These are phyloP conservation scores for Zymoseptoria tritici DNA, from an alignment of 2,329 filamentous ascomycete genomes.

Conservation along the genomic window DNA sequence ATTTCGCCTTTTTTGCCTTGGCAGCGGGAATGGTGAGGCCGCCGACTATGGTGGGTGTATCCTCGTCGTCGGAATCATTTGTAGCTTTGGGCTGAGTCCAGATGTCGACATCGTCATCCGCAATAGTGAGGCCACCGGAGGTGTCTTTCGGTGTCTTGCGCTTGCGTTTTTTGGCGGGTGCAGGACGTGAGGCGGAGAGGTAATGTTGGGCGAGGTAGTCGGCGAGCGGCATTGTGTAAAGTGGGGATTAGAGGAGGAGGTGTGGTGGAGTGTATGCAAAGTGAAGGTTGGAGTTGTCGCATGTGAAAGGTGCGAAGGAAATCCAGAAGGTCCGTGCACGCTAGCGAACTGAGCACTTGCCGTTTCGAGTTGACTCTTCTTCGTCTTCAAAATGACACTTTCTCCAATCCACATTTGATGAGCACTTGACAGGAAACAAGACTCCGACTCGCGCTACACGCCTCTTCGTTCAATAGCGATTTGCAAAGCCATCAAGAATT, in stretches of 20 bases:
- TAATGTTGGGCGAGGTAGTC: slow-evolving; percentile 90
- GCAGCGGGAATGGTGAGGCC: slow-evolving; percentile 37
- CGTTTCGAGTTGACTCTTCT: not conserved
- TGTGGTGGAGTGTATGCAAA: not conserved
- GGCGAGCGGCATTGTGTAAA: slow-evolving; percentile 54
- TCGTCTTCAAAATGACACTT: not conserved
- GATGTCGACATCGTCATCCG: slow-evolving; percentile 48
- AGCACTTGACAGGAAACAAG: too few species aligned
- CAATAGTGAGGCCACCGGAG: slow-evolving; percentile 38
- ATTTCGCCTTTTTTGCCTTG: slow-evolving; percentile 63
- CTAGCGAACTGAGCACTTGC: not conserved
- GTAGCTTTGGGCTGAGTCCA: slow-evolving; percentile 44
- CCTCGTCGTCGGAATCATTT: slow-evolving; percentile 49
- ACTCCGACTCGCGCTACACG: too few species aligned
- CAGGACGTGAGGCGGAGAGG: slow-evolving; percentile 57
- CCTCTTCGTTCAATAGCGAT: too few species aligned
- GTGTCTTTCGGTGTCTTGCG: slow-evolving; percentile 35
- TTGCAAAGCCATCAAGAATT: too few species aligned
- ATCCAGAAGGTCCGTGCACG: not conserved
- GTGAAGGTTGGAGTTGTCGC: not conserved
- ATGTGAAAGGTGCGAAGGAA: not conserved
- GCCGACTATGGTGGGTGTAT: slow-evolving; percentile 35
- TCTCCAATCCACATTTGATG: too few species aligned
- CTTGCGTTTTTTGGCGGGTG: slow-evolving; percentile 48
- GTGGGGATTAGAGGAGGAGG: not conserved